Evolutionary conservation across 176 grass and related monocot genomes (phyloP), one percentile per base, ranked within the genome.

Genomic region (Olyra latifolia): DNA sequence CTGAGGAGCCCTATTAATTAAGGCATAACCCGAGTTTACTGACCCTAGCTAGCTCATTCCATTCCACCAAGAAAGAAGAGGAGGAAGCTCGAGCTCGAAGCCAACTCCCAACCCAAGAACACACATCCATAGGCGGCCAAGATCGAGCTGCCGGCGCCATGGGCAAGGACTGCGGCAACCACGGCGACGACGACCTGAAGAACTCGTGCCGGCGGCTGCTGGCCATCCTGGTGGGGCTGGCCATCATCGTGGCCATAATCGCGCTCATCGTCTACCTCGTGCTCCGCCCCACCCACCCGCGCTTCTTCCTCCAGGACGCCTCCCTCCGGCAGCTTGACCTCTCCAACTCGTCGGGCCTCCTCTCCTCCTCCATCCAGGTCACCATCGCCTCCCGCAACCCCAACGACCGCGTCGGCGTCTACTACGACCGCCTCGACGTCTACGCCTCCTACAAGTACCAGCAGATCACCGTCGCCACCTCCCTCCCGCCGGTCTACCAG

Each of bases 361-460:
- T 97, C 82, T 79, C 94, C 89, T 65, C 87, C 64, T 14, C 68
- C 11, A 8, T 94, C 40, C 82, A 97, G 67, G 82, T 87, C 7
- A 92, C 89, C 47, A 13, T 97, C 53, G 75, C 76, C 27, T 88
- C 91, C 3, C 79, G 74, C 75, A 97, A 97, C 85, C 91, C 91
- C 30, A 94, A 97, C 85, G 85, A 84, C 72, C 78, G 62, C 63
- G 61, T 94, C 7, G 91, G 91, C 1, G 87, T 97, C 71, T 94
- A 92, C 82, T 97, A 94, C 85, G 89, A 94, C 84, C 90, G 86
- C 49, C 89, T 97, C 64, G 87, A 94, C 79, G 91, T 88, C 16
- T 94, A 88, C 66, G 91, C 91, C 2, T 65, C 81, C 14, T 97
- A 97, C 82, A 84, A 83, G 61, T 86, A 85, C 38, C 89, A 97